Base-by-base conservation (phyloP, 257 asterid species). In the Avicennia marina region DNA sequence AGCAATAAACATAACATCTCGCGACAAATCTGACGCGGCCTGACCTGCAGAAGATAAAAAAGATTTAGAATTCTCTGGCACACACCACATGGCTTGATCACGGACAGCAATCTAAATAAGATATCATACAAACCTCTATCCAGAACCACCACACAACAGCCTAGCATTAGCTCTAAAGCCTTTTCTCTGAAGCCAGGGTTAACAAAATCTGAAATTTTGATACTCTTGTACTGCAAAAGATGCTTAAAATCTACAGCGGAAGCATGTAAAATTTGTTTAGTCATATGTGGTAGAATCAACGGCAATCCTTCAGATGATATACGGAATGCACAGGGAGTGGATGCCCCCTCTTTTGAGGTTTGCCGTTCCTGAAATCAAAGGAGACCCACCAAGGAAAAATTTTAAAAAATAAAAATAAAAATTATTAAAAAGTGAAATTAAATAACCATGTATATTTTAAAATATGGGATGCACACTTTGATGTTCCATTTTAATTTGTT, bases 251-350 rank as follows among this genome's bases (percentile, higher is more conserved):
- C 97, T 45, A 78, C 62, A 15, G 82, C 67, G 40, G 95, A 66
- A 55, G 97, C 95, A 62, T 72, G 67, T 53, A 88, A 16, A 44
- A 91, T 89, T 59, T 91, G 98, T 66, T 88, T 91, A 7, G 94
- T 81, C 16, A 88, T 60, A 63, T 88, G 82, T 11, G 97, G 95
- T 54, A 91, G 87, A 64, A 91, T 66, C 77, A 91, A 56, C 0
- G 98, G 98, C 76, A 91, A 67, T 72, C 98, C 98, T 84, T 91
- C 98, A 21, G 98, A 91, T 19, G 98, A 88, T 73, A 91, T 88
- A 60, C 98, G 81, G 80, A 91, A 91, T 52, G 75, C 17, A 74
- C 98, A 91, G 5, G 79, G 79, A 20, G 98, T 69, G 11, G 85
- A 50, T 33, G 78, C 10, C 58, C 97, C 95, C 58, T 91, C 98